Evolutionary conservation across 2,329 filamentous ascomycete genomes (phyloP), one percentile per base, ranked within the genome.

Genomic region (Metarhizium anisopliae): DNA sequence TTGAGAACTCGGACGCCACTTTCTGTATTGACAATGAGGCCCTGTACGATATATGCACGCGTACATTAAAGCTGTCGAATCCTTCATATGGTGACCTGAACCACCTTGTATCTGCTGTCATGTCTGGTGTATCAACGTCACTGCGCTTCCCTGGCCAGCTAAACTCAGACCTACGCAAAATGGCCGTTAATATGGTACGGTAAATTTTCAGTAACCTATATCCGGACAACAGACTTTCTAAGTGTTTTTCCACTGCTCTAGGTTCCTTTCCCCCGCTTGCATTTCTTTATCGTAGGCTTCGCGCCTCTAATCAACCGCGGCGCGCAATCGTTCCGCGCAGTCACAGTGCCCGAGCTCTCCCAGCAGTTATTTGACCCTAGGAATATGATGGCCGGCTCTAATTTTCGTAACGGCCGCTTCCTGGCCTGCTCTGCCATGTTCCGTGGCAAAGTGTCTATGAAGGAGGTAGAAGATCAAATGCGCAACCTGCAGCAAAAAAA

Each of bases 251-350:
- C 20, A 20, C 20, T 20, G 20, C 20, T 20, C 20, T 20, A 20
- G 20, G 20, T 99, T 78, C 94, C 94, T 61, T 99, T 99, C 89
- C 94, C 94, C 66, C 94, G 94, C 91, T 90, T 99, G 62, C 94
- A 99, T 80, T 99, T 99, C 87, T 99, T 99, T 87, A 99, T 99
- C 94, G 94, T 99, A 74, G 94, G 94, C 76, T 99, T 99, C 75
- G 93, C 94, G 77, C 94, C 94, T 73, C 85, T 99, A 70, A 99
- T 94, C 75, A 95, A 90, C 77, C 78, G 78, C 62, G 78, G 78
- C 68, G 88, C 93, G 65, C 77, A 95, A 83, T 90, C 89, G 67
- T 99, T 97, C 93, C 94, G 94, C 73, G 93, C 94, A 65, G 89
- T 97, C 76, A 92, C 87, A 70, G 94, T 99, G 60, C 93, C 94